Evolutionary conservation across 148 eudicot genomes (phyloP).

Genomic region (Agrostemma githago): DNA sequence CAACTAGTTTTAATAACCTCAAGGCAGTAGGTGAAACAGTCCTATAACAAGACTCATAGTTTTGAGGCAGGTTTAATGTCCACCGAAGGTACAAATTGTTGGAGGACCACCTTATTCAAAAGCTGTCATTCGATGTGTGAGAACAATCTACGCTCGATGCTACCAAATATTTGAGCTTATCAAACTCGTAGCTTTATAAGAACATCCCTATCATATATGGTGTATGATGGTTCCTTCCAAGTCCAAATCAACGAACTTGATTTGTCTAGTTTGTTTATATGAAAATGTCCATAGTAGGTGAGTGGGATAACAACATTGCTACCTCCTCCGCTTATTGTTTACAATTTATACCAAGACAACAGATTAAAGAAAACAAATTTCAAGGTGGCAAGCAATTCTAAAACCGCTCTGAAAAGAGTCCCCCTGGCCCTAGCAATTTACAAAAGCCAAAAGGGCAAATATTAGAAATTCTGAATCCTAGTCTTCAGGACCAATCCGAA

Average conservation of each 20-base stretch:
- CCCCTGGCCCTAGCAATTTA: neutral
- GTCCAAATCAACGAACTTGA: neutral
- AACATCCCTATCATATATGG: neutral
- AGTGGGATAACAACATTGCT: constrained; percentile 6
- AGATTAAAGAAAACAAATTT: neutral
- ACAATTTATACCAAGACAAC: neutral
- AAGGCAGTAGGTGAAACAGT: no score
- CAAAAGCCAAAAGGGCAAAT: neutral
- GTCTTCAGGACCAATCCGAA: neutral
- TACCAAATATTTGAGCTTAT: neutral
- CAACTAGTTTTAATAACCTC: no score
- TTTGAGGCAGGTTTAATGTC: no score
- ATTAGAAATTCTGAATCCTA: neutral
- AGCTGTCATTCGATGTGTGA: neutral
- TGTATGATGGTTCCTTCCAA: neutral
- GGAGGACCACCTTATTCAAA: neutral
- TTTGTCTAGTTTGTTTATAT: neutral
- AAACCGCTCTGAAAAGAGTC: neutral
- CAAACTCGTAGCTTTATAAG: neutral
- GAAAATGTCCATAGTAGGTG: constrained; percentile 2
- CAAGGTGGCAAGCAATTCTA: neutral
- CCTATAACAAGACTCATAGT: no score
- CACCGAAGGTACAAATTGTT: neutral
- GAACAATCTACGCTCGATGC: no score
- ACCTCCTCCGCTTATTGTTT: neutral